Conservation (phyloP, 169 alveolate species). For the Plasmodium reichenowi region DNA sequence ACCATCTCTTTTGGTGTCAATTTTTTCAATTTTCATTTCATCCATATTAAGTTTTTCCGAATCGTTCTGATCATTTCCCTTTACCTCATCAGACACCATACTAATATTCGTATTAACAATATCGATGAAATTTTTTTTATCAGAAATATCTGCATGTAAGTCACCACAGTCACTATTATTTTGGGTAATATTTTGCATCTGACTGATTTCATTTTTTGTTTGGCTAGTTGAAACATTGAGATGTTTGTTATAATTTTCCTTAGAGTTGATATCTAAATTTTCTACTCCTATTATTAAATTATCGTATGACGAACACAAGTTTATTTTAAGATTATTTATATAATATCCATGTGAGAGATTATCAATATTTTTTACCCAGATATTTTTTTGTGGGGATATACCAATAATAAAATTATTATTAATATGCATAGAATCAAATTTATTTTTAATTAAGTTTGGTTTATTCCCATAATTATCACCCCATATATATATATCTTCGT, state of each 20-base stretch:
- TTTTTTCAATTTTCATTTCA: neutral
- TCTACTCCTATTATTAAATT: slow-evolving; percentile 73
- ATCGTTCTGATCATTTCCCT: neutral
- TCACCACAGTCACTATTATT: neutral
- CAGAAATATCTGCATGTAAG: neutral
- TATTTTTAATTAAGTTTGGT: slow-evolving; percentile 56
- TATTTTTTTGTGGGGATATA: slow-evolving; percentile 32
- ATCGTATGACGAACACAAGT: slow-evolving; percentile 35
- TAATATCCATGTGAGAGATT: slow-evolving; percentile 48
- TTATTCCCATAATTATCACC: slow-evolving; percentile 52
- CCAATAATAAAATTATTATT: slow-evolving; percentile 58
- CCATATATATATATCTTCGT: slow-evolving; percentile 57
- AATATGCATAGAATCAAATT: slow-evolving; percentile 42
- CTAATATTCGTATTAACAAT: neutral
- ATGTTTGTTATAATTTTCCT: neutral
- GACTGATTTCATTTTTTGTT: too few relatives aligned
- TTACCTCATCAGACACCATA: neutral
- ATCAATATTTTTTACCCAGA: slow-evolving; percentile 65
- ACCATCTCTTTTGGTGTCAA: neutral
- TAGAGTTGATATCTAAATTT: neutral
- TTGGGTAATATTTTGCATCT: neutral
- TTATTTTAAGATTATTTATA: slow-evolving; percentile 47
- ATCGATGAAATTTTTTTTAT: slow-evolving; percentile 1
- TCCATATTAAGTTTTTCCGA: too few relatives aligned
- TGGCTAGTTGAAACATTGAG: neutral